A percentile compares a stretch with the other conserved stretches of the same genome.
These are phyloP conservation scores for Mycena albidolilacea DNA, from an alignment of 768 basidiomycete genomes.

Conservation along the genomic window DNA sequence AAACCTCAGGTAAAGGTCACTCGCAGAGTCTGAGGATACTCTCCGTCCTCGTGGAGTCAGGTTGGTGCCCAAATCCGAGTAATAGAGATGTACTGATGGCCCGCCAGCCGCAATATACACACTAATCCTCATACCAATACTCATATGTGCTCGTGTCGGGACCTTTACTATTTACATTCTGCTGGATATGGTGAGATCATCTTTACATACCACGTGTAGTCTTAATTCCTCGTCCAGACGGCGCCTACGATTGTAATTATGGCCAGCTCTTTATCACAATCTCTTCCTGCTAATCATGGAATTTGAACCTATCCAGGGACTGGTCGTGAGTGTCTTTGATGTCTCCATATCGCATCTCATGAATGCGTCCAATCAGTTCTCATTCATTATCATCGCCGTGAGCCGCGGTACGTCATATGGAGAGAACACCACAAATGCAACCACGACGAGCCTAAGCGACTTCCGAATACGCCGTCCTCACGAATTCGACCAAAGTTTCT, in stretches of 20 bases:
- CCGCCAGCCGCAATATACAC: slow-evolving; percentile 9
- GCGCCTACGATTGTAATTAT: slow-evolving; percentile 2
- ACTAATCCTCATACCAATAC: not conserved
- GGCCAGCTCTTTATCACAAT: not conserved
- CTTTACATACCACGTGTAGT: not conserved
- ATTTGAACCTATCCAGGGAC: slow-evolving; percentile 1
- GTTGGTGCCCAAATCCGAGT: not conserved
- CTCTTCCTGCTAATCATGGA: not conserved
- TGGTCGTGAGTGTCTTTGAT: not conserved
- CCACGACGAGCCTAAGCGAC: not conserved
- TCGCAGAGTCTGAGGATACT: not conserved
- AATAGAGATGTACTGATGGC: not conserved
- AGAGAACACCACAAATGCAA: not conserved
- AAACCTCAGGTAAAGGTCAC: not conserved
- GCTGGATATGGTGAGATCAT: not conserved
- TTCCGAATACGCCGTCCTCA: not conserved
- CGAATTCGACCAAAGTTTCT: not conserved
- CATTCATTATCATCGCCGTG: not conserved
- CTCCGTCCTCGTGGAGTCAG: slow-evolving; percentile 12
- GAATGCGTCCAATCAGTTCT: slow-evolving; percentile 6
- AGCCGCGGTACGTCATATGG: slow-evolving; percentile 7
- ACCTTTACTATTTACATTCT: not conserved
- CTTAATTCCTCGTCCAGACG: not conserved
- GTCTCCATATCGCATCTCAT: not conserved
- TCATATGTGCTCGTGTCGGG: not conserved